A percentile compares a stretch with the other conserved stretches of the same genome.
Evolutionary conservation across 2,329 filamentous ascomycete species (phyloP).

Genomic region (Ilyonectria robusta): DNA sequence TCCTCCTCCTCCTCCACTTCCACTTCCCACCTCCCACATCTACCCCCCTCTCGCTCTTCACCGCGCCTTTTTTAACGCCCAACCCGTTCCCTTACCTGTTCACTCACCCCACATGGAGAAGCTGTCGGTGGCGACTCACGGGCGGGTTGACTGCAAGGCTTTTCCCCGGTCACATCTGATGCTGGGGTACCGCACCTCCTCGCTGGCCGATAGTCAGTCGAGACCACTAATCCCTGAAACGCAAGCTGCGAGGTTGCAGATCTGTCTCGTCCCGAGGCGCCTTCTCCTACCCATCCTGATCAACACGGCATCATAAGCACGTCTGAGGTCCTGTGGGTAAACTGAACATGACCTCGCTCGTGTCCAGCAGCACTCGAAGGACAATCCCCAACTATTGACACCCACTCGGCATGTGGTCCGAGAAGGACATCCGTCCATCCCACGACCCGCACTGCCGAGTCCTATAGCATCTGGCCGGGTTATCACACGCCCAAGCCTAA

Average conservation of each 20-base stretch:
- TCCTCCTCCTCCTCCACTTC: conserved; percentile 27
- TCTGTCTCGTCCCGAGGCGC: conserved; percentile 36
- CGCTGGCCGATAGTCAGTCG: neutral
- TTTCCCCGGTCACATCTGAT: conserved; percentile 27
- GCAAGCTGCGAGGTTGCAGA: conserved; percentile 36
- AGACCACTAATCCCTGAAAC: conserved; percentile 30
- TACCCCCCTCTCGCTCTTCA: conserved; percentile 28
- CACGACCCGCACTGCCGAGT: conserved; percentile 12
- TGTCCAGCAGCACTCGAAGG: neutral
- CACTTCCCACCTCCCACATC: conserved; percentile 25
- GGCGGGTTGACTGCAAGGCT: conserved; percentile 22
- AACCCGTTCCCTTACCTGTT: conserved; percentile 34
- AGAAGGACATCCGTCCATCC: conserved; percentile 15
- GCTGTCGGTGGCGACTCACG: conserved; percentile 38
- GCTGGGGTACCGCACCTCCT: conserved; percentile 15
- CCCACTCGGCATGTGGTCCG: conserved; percentile 16
- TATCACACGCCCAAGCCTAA: conserved; percentile 2
- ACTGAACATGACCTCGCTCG: neutral
- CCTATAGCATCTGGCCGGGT: conserved; percentile 4
- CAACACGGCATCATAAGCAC: conserved; percentile 15
- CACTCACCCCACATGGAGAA: conserved; percentile 43
- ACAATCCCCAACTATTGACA: conserved; percentile 1
- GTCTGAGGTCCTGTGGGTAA: neutral
- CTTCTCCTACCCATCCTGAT: conserved; percentile 29
- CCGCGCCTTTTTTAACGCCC: conserved; percentile 38